Evolutionary conservation across 2,329 filamentous ascomycete species (phyloP), one percentile per base, ranked within the genome.

Genomic region (Fusarium marasasianum): DNA sequence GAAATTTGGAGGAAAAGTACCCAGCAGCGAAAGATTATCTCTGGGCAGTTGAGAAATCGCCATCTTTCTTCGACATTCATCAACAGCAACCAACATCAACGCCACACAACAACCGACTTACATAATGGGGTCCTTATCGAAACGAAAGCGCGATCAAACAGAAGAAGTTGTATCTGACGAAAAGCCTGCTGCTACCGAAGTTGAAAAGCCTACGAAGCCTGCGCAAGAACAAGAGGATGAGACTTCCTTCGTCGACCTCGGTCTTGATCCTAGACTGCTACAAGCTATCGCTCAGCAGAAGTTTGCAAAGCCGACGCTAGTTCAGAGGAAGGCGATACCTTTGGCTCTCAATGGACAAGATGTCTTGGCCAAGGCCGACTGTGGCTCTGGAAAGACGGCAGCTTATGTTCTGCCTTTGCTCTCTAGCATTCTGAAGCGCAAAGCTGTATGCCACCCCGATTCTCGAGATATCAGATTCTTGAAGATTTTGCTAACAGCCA

Each of bases 331-430:
- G 82, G 94, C 94, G 3, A 97, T 99, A 71, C 96, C 96, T 4
- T 84, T 98, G 43, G 94, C 94, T 29, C 86, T 98, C 24, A 91
- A 95, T 73, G 96, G 96, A 18, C 92, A 94, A 79, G 95, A 98
- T 86, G 91, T 99, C 54, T 87, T 98, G 44, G 95, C 95, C 62
- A 95, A 96, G 80, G 94, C 96, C 43, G 97, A 96, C 83, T 98
- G 96, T 10, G 96, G 96, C 18, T 98, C 95, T 8, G 96, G 96
- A 76, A 99, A 99, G 87, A 99, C 96, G 17, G 94, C 94, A n/a
- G 96, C 96, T 56, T 98, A 98, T 81, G 86, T 98, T 12, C 87
- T 99, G 47, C 96, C 96, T 4, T 88, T 98, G n/a, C 84, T 99
- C 22, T 93, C 98, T 76, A 89, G 90, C 41, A 93, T 98, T 71